These are phyloP conservation scores for Arthrobotrys pseudoclavata DNA, from an alignment of 2,329 filamentous ascomycete genomes.

Conservation along the genomic window DNA sequence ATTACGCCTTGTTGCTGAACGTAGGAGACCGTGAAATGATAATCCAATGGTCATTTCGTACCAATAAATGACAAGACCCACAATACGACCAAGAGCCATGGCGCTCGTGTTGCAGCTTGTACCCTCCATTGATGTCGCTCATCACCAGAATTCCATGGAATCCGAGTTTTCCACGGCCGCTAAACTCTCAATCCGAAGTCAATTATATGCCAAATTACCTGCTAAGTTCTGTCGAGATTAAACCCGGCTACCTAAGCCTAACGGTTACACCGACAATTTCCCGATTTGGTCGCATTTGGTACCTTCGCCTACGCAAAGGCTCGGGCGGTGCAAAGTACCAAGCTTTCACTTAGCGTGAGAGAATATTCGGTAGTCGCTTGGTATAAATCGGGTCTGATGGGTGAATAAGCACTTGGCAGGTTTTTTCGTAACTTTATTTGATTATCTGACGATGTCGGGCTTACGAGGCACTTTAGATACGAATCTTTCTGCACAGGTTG, in stretches of 20 bases:
- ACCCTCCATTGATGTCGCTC: too few relatives aligned
- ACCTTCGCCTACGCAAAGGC: conserved; percentile 11
- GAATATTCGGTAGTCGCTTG: neutral
- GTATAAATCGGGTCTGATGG: neutral
- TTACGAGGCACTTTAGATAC: too few relatives aligned
- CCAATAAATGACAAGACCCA: neutral
- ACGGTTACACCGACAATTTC: conserved; percentile 24
- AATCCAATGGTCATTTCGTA: neutral
- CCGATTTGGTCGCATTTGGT: conserved; percentile 22
- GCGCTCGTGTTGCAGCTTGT: neutral
- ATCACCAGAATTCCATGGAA: too few relatives aligned
- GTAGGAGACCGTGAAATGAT: too few relatives aligned
- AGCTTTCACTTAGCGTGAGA: conserved; percentile 9
- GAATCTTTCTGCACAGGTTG: neutral
- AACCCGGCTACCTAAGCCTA: neutral
- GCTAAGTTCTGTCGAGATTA: too few relatives aligned
- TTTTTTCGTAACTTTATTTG: too few relatives aligned
- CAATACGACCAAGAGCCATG: neutral
- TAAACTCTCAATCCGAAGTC: neutral
- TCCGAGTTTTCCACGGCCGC: too few relatives aligned
- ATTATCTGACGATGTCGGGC: too few relatives aligned
- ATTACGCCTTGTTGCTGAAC: too few relatives aligned
- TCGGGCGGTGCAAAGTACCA: conserved; percentile 12
- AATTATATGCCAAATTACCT: too few relatives aligned
- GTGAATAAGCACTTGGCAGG: neutral